phyloP scores from a whole-genome alignment of 1,284 basidiomycete species.

The Moesziomyces parantarcticus region DNA sequence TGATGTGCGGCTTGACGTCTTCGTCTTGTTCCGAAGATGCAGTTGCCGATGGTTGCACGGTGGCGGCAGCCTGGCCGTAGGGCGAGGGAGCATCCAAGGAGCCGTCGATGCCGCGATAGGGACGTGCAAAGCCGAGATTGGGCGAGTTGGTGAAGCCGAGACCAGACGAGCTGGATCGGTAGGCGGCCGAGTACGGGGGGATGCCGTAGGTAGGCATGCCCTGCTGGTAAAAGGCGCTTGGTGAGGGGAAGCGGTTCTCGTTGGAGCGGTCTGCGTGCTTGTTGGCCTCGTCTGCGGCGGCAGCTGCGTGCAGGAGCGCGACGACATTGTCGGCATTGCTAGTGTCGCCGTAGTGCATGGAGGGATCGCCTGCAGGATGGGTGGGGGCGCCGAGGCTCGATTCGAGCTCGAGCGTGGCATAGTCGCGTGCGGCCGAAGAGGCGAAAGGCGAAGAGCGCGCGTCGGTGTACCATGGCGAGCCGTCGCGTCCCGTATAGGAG shows the following conservation, averaged over 20 bases:
- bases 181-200: slow-evolving; percentile 47
- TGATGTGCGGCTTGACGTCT: slow-evolving; percentile 22
- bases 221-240: slow-evolving; percentile 55
- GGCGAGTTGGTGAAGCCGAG: slow-evolving; percentile 51
- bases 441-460: slow-evolving; percentile 63
- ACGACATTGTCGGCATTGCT: slow-evolving; percentile 50
- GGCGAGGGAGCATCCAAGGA: slow-evolving; percentile 33
- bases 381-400: slow-evolving; percentile 30
- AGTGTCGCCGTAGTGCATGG: slow-evolving; percentile 49
- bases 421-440: slow-evolving; percentile 55
- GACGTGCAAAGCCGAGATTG: slow-evolving; percentile 44
- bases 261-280: slow-evolving; percentile 44
- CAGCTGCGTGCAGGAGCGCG: slow-evolving; percentile 45
- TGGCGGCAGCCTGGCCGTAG: slow-evolving; percentile 31
- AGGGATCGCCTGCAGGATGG: slow-evolving; percentile 35
- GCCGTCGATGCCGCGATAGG: slow-evolving; percentile 39
- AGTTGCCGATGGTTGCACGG: slow-evolving; percentile 37
- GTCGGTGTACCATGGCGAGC: slow-evolving; percentile 59
- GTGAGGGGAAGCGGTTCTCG: slow-evolving; percentile 57
- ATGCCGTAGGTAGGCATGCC: slow-evolving; percentile 50
- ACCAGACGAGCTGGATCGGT: slow-evolving; percentile 42
- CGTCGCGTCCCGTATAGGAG: slow-evolving; percentile 52
- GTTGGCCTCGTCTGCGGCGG: slow-evolving; percentile 43
- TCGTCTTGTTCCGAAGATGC: slow-evolving; percentile 22
- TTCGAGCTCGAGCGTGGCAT: slow-evolving; percentile 46